Evolutionary conservation across 2,329 filamentous ascomycete genomes (phyloP), one percentile per base, ranked within the genome.

Genomic region (Colletotrichum sp.): DNA sequence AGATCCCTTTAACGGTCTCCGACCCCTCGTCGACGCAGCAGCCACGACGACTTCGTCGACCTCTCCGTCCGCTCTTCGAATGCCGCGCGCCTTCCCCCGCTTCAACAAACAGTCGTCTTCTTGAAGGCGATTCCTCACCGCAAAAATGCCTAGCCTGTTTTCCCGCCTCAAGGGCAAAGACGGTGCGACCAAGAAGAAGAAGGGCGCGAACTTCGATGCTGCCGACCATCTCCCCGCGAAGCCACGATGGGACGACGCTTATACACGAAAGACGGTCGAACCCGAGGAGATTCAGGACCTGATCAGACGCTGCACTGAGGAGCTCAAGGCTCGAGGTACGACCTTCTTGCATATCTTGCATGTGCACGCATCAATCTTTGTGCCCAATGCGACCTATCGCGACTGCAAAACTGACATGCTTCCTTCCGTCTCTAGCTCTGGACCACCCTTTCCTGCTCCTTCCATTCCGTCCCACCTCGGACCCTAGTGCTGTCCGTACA

Each of bases 281-380:
- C 94, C 96, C 7, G 95, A 98, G 79, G 97, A 99, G 87, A 93
- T 99, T 64, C 94, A 96, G 81, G 96, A 98, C 82, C 88, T 99
- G 78, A 89, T 99, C 68, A 91, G 93, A 83, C 92, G 93, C 79
- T 98, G 96, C 87, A 98, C 96, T 13, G 90, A 93, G 72, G 97
- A 99, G 87, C 91, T 99, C 85, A 99, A 99, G 88, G 94, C 94
- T 77, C 92, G 96, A 95, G 96, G 96, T 98, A 92, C 80, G 92
- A 86, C 77, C 78, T 79, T 32, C 30, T 60, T 70, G 79, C 78
- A 77, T 68, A 78, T 60, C 59, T 62, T 7, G 28, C n/a, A 62
- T 34, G 26, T 62, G 26, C 71, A 75, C 79, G 80, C 72, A 77
- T 67, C 74, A 59, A 59, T n/a, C 71, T 26, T 69, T 65, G 69